Conservation (phyloP, 192 early-diverging fungal genomes). For the Podila epigama region DNA sequence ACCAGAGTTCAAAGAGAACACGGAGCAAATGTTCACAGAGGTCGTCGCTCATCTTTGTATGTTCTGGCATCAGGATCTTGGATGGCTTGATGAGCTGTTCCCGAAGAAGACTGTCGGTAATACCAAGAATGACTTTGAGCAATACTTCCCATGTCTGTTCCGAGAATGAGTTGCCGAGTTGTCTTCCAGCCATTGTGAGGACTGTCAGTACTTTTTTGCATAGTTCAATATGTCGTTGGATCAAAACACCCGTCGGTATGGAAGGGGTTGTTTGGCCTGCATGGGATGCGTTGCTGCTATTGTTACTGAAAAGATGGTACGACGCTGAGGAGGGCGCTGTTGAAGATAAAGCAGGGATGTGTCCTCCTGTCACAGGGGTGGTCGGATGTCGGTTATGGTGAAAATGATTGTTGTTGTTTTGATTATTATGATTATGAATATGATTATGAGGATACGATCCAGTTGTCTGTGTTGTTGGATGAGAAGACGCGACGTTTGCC, state of each 20-base stretch:
- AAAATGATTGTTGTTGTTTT: background rate
- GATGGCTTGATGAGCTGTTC: slow-evolving; percentile 54
- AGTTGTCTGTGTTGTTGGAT: background rate
- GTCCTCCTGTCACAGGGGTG: slow-evolving; percentile 36
- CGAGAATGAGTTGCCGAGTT: slow-evolving; percentile 64
- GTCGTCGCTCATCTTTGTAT: slow-evolving; percentile 73
- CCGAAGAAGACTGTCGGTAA: slow-evolving; percentile 74
- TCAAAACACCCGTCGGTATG: slow-evolving; percentile 34
- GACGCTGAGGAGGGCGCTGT: slow-evolving; percentile 3
- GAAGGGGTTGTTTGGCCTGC: slow-evolving; percentile 7
- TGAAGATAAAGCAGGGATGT: slow-evolving; percentile 11
- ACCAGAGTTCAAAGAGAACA: slow-evolving; percentile 83
- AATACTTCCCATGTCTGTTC: slow-evolving; percentile 83
- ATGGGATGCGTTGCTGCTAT: slow-evolving; percentile 3
- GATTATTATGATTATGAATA: background rate
- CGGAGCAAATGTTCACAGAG: slow-evolving; percentile 76
- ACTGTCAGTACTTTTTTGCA: slow-evolving; percentile 76
- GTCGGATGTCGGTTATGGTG: background rate
- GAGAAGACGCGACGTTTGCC: slow-evolving; percentile 37
- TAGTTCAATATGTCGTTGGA: slow-evolving; percentile 72
- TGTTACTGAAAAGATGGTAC: slow-evolving; percentile 6
- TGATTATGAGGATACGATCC: background rate
- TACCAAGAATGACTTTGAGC: slow-evolving; percentile 81
- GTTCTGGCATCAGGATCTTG: slow-evolving; percentile 21
- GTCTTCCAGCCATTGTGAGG: slow-evolving; percentile 66